These are phyloP conservation scores for Colletotrichum horii DNA, from an alignment of 2,329 filamentous ascomycete genomes.

Conservation along the genomic window DNA sequence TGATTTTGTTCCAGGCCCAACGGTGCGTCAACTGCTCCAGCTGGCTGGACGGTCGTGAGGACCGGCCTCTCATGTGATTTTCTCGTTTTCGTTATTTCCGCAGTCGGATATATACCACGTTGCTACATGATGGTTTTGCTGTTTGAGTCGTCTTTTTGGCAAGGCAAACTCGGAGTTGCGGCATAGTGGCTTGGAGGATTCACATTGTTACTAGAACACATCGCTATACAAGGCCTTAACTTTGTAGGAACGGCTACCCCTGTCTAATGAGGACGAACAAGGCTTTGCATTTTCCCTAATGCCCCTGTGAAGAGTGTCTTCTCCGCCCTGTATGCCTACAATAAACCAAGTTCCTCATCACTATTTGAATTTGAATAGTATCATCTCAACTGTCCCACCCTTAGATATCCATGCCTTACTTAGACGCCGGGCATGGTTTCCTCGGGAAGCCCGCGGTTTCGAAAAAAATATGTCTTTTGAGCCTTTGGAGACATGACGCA, in stretches of 20 bases:
- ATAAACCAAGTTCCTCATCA: not conserved
- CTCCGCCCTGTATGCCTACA: not conserved
- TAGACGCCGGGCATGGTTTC: not conserved
- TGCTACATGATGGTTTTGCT: not conserved
- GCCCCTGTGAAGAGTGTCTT: not conserved
- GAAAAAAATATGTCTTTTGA: not conserved
- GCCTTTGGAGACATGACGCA: constrained; percentile 2
- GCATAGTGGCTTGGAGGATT: not conserved
- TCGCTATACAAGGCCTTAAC: not conserved
- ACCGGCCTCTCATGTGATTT: constrained; percentile 25
- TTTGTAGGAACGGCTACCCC: not conserved
- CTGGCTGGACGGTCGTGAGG: constrained; percentile 57
- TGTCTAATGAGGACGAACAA: not conserved
- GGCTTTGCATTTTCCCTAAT: not conserved
- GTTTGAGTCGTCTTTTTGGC: not conserved
- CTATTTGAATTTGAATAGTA: not conserved
- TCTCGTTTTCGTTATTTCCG: not conserved
- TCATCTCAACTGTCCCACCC: not conserved
- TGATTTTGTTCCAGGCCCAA: constrained; percentile 34
- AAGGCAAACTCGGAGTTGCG: not conserved
- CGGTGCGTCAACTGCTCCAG: constrained; percentile 56
- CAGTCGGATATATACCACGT: not conserved
- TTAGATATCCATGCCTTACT: not conserved
- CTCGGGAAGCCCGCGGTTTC: not conserved
- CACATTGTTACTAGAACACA: not conserved